A percentile compares a stretch with the other conserved stretches of the same genome.
These are phyloP conservation scores for Coniferiporia sulphurascens DNA, from an alignment of 1,284 basidiomycete genomes.

Conservation along the genomic window DNA sequence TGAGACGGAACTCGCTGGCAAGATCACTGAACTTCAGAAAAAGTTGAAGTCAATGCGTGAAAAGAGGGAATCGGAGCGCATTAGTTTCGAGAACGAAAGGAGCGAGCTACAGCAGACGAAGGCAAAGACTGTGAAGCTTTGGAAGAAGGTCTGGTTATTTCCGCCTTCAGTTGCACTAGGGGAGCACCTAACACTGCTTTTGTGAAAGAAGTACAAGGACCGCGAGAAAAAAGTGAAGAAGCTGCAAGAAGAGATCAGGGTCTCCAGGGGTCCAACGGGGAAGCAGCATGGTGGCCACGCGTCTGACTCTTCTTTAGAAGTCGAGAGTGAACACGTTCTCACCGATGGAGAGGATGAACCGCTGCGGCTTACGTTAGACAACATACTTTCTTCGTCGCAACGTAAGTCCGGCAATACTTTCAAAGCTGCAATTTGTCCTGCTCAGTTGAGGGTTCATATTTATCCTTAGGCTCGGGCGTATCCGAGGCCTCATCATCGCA, in stretches of 20 bases:
- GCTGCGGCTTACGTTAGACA: not conserved
- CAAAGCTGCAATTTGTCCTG: not conserved
- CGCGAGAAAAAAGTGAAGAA: not conserved
- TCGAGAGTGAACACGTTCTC: not conserved
- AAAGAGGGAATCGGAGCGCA: not conserved
- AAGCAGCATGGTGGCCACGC: not conserved
- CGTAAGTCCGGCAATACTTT: not conserved
- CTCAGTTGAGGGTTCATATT: not conserved
- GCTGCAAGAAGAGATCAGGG: not conserved
- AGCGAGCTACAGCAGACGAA: not conserved
- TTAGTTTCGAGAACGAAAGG: not conserved
- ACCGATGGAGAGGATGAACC: not conserved
- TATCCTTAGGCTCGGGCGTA: not conserved
- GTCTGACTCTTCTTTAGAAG: not conserved
- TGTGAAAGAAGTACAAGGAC: not conserved
- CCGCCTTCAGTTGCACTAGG: not conserved
- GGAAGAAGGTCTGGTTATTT: not conserved
- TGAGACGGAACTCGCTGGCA: not conserved
- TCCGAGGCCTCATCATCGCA: not conserved
- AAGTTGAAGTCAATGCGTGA: not conserved
- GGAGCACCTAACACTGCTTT: too few relatives aligned
- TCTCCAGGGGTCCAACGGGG: not conserved
- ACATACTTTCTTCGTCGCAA: not conserved
- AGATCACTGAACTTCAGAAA: not conserved
- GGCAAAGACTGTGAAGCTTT: not conserved